Percentiles rank a stretch among this genome's conserved stretches.
Conservation (phyloP, 2,329 filamentous ascomycete genomes). For the Colletotrichum musicola region DNA sequence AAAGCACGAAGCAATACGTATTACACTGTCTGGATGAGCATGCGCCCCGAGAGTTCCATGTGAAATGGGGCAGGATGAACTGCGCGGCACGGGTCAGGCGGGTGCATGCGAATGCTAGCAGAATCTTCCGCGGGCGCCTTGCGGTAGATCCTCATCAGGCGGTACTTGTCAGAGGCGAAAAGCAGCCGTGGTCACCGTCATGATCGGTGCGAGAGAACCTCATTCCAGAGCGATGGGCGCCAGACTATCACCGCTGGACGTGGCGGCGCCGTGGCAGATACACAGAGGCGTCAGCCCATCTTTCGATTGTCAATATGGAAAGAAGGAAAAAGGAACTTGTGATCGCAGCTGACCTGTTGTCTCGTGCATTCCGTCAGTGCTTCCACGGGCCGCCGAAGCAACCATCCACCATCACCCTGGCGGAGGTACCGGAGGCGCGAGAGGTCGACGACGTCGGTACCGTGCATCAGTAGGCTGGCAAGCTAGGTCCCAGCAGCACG, state of each 20-base stretch:
- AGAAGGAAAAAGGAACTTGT: slow-evolving; percentile 21
- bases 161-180: slow-evolving; percentile 3
- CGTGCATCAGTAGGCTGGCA: neutral
- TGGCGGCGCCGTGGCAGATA: neutral
- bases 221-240: slow-evolving; percentile 19
- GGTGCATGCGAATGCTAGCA: slow-evolving; percentile 20
- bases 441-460: slow-evolving; percentile 20
- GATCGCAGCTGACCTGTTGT: slow-evolving; percentile 6
- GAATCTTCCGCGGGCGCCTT: slow-evolving; percentile 9
- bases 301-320: neutral
- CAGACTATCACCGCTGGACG: neutral
- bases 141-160: slow-evolving; percentile 30
- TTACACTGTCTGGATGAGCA: neutral
- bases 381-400: slow-evolving; percentile 3
- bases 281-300: slow-evolving; percentile 3
- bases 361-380: slow-evolving; percentile 11
- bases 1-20: slow-evolving; percentile 9
- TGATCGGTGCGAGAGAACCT: slow-evolving; percentile 11
- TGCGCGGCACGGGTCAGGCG: slow-evolving; percentile 27
- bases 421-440: neutral
- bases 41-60: neutral
- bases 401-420: slow-evolving; percentile 4
- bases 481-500: neutral
- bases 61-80: slow-evolving; percentile 19
- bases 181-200: slow-evolving; percentile 8